Base-by-base conservation (phyloP, 768 basidiomycete genomes). In the Chalciporus chontae region DNA sequence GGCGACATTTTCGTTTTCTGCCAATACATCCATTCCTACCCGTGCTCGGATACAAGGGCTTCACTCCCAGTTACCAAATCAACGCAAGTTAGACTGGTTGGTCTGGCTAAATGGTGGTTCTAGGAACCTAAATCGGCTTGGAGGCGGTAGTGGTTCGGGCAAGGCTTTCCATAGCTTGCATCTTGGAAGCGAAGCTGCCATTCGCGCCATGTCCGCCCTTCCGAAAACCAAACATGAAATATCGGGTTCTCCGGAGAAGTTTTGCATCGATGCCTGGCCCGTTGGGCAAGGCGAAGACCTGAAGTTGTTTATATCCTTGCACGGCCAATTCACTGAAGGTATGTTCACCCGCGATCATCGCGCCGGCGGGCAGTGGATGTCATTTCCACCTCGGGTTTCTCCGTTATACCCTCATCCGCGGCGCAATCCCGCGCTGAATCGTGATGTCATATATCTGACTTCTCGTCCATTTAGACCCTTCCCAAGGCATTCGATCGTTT, bases 291-390 rank as follows among this genome's bases (percentile, higher is more conserved):
- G 83, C 39, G 78, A 78, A 38, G 61, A 67, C 51, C 59, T 70
- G 34, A 82, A 77, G 63, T 70, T 80, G 15, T 76, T 95, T 54
- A 73, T 91, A 52, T 81, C 79, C 40, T 74, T 97, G 15, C 92
- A 96, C 64, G 94, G 94, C 3, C 85, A 97, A 66, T 95, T 95
- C 63, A 77, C 79, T 44, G 95, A 98, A 78, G 77, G 95, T 94
- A 60, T 51, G 85, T 76, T 40, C 11, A 39, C 47, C 38, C 47
- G 44, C 58, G 54, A 55, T 55, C 23, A 45, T 48, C 45, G 38
- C 48, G 47, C 27, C 8, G 21, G 23, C 23, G 13, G n/a, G 32
- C 31, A 21, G 13, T 46, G 29, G 23, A 29, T 43, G 41, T 45
- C 24, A 48, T 26, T 26, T 26, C 8, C 26, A 26, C 43, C 44